Evolutionary conservation across 2,329 filamentous ascomycete species (phyloP), one percentile per base, ranked within the genome.

Genomic region (Aspergillus versicolor): DNA sequence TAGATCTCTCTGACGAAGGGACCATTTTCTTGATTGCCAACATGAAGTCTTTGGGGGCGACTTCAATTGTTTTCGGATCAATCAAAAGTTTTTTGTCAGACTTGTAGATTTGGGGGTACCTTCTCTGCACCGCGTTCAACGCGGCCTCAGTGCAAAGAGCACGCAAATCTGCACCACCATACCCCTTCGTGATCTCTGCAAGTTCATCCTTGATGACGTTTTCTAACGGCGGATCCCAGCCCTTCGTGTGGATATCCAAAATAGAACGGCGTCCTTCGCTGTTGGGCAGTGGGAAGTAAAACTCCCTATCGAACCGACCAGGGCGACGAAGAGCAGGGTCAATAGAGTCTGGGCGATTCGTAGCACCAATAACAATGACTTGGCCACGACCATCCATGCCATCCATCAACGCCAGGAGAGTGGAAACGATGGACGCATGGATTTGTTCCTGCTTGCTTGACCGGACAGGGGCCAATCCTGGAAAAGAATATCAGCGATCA

Each of bases 391-490:
- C 92, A 69, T 97, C 93, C 92, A 97, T 97, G 61, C 92, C 92
- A 73, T 97, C 92, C 92, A 97, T 97, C 67, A 97, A 77, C 1
- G 92, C 92, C 58, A 97, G 80, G n/a, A 97, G 78, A 1, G 92
- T 97, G 2, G 92, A 95, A 13, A 97, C 93, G 62, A 99, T 99
- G 2, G 93, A 97, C 5, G 94, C 92, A 75, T 99, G 94, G 58
- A 97, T 97, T 75, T 99, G 94, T 72, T 99, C 94, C 76, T 97
- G 93, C 74, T 97, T 97, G 75, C 93, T 97, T 12, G 94, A 97
- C 66, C 94, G 85, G 34, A 97, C 94, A 51, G 94, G 95, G 3
- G 94, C 94, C 62, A 99, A 82, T 54, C 78, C 77, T 80, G 58
- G 15, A n/a, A 54, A 32, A 8, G n/a, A 51, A 32, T 7, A 24